Evolutionary conservation across 1,139 yeast genomes (phyloP).

Genomic region (Sugiyamaella xylanicola): DNA sequence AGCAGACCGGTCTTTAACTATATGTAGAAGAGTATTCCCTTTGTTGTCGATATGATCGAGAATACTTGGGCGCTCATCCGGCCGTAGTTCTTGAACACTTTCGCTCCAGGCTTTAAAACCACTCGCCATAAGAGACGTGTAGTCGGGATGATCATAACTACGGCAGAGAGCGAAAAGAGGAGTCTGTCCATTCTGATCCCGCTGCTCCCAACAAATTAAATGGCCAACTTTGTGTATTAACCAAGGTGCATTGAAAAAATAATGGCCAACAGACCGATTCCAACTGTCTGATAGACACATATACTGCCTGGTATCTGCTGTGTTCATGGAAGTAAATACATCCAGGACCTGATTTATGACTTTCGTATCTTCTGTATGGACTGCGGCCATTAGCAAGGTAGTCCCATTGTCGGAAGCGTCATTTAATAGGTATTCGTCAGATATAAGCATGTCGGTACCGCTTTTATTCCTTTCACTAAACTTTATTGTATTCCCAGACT

Average conservation of each 20-base stretch:
- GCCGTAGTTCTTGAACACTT: constrained; percentile 16
- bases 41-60: constrained; percentile 66
- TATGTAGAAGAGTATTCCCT: constrained; percentile 78
- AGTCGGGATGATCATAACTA: constrained; percentile 76
- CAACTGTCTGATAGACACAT: constrained; percentile 54
- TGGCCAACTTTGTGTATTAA: constrained; percentile 59
- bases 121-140: constrained; percentile 51
- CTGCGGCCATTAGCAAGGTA: constrained; percentile 62
- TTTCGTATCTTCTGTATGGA: constrained; percentile 55
- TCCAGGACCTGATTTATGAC: constrained; percentile 54
- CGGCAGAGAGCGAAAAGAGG: constrained; percentile 77
- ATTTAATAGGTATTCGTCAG: constrained; percentile 65
- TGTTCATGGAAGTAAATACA: constrained; percentile 48
- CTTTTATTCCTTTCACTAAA: neutral
- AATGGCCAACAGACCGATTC: constrained; percentile 70
- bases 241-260: constrained; percentile 60
- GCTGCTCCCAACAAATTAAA: constrained; percentile 67
- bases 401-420: constrained; percentile 60
- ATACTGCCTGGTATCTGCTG: constrained; percentile 52
- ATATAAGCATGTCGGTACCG: constrained; percentile 44
- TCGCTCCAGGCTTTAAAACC: constrained; percentile 48
- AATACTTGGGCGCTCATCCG: constrained; percentile 27
- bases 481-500: neutral
- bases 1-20: constrained; percentile 49
- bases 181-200: constrained; percentile 71